phyloP scores from a whole-genome alignment of 306 rosid genomes.

The Betula pendula region DNA sequence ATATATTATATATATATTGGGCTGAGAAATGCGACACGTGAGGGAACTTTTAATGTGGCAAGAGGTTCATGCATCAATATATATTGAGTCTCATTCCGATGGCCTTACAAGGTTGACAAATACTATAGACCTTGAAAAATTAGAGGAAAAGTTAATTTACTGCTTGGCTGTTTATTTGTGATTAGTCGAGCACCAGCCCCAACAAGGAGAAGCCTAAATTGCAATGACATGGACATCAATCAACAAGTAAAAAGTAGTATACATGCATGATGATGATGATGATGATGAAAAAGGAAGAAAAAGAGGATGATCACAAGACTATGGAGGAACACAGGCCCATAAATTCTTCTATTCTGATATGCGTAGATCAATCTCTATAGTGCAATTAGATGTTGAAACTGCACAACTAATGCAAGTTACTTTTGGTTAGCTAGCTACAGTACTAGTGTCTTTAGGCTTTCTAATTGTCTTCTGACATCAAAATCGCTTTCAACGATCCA shows the following conservation, averaged over 20 bases:
- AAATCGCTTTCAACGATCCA: background rate
- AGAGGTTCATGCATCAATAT: constrained; percentile 3
- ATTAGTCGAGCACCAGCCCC: background rate
- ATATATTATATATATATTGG: no score
- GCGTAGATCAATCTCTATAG: no score
- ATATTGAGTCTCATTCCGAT: background rate
- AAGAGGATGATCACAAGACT: background rate
- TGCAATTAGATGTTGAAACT: background rate
- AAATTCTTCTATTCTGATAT: background rate
- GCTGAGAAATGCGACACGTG: background rate
- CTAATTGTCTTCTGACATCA: background rate
- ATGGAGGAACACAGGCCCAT: background rate
- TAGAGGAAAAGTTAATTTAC: background rate
- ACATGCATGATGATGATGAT: background rate
- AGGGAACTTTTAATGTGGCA: background rate
- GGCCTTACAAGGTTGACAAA: background rate
- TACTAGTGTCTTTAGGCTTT: background rate
- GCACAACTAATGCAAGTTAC: background rate
- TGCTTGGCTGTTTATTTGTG: background rate
- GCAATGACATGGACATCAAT: no score
- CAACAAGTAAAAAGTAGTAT: no score
- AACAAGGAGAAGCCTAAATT: background rate
- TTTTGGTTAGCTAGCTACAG: background rate
- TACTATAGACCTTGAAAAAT: background rate
- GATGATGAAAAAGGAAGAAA: background rate